phyloP scores from a whole-genome alignment of 208 protist species.

The Blechomonas ayalai region DNA sequence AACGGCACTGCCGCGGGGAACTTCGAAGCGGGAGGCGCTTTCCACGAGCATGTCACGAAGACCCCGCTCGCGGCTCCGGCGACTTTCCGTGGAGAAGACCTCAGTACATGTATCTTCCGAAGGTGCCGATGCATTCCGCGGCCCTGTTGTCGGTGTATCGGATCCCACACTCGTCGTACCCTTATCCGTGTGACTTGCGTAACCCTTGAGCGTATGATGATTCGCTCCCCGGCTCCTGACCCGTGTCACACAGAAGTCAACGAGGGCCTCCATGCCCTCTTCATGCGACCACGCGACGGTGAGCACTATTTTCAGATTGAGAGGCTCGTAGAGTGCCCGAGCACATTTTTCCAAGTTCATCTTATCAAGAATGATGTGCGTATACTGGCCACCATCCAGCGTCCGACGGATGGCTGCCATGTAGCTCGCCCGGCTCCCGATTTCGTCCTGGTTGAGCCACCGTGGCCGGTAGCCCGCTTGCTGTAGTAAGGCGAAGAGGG shows the following conservation, averaged over 20 bases:
- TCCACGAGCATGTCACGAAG: constrained; percentile 39
- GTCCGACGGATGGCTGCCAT: constrained; percentile 36
- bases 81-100: constrained; percentile 13
- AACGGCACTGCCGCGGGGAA: constrained; percentile 14
- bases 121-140: no score
- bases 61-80: constrained; percentile 7
- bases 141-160: not conserved
- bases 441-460: constrained; percentile 86
- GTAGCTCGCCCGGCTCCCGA: constrained; percentile 36
- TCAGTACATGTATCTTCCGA: no score
- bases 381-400: constrained; percentile 22
- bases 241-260: constrained; percentile 48
- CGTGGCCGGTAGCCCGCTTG: constrained; percentile 34
- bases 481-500: constrained; percentile 47
- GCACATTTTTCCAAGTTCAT: constrained; percentile 65
- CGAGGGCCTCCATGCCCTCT: constrained; percentile 28
- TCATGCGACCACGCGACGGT: constrained; percentile 43
- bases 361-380: constrained; percentile 78
- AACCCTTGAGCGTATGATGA: constrained; percentile 49
- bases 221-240: constrained; percentile 33
- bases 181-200: not conserved
- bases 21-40: constrained; percentile 23
- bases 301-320: constrained; percentile 21
- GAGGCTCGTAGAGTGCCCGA: constrained; percentile 39
- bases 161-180: not conserved